Evolutionary conservation across 108 stramenopile genomes (phyloP).

Genomic region (Cylindrotheca fusiformis): DNA sequence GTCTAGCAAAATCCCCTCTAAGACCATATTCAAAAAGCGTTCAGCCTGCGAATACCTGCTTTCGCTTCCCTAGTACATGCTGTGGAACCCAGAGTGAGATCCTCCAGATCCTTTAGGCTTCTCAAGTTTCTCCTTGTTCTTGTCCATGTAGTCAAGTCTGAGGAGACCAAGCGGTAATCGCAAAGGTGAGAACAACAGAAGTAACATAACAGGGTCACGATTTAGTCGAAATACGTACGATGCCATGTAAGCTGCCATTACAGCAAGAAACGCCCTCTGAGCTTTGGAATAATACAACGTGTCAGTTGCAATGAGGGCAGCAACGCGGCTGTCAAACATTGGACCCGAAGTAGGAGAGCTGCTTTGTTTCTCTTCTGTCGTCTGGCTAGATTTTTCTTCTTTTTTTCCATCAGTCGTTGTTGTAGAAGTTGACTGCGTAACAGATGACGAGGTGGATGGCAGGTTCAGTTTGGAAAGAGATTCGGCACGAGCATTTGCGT

Average conservation of each 20-base stretch:
- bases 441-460: constrained; percentile 22
- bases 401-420: constrained; percentile 48
- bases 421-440: constrained; percentile 30
- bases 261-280: constrained; percentile 18
- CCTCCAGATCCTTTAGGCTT: constrained; percentile 65
- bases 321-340: constrained; percentile 24
- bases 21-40: no score
- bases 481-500: constrained; percentile 68
- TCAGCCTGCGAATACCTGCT: no score
- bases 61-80: constrained; percentile 27
- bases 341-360: constrained; percentile 14
- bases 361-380: constrained; percentile 43
- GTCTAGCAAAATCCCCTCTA: no score
- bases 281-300: constrained; percentile 48
- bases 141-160: constrained; percentile 51
- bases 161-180: constrained; percentile 1
- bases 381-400: constrained; percentile 35
- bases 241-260: constrained; percentile 37
- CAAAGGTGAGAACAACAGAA: constrained; percentile 4
- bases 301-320: constrained; percentile 49
- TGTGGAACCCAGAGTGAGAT: constrained; percentile 10
- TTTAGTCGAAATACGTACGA: neutral
- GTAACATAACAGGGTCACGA: neutral
- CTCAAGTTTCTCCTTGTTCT: constrained; percentile 66
- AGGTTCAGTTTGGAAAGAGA: constrained; percentile 63